phyloP scores from a whole-genome alignment of 1,284 basidiomycete species.

The Apiotrichum porosum region DNA sequence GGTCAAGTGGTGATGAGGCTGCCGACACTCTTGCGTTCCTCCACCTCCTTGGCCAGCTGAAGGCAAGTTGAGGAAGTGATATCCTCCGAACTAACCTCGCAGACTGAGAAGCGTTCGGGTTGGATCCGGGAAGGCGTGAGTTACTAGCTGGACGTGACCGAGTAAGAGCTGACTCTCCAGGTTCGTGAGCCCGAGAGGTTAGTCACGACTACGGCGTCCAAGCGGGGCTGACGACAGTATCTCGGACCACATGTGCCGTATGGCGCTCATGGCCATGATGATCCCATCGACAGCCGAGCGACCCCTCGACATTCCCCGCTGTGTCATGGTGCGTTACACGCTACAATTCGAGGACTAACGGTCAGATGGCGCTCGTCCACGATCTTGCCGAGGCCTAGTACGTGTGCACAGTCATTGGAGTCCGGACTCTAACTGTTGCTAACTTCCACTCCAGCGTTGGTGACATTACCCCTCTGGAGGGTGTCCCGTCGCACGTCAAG shows the following conservation, averaged over 20 bases:
- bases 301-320: slow-evolving; percentile 66
- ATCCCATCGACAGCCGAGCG: slow-evolving; percentile 57
- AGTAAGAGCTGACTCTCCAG: slow-evolving; percentile 52
- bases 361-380: slow-evolving; percentile 75
- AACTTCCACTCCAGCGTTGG: slow-evolving; percentile 58
- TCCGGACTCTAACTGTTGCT: no score
- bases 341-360: not conserved
- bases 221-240: slow-evolving; percentile 57
- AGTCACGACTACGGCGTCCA: not conserved
- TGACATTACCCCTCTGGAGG: slow-evolving; percentile 87
- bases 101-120: slow-evolving; percentile 92
- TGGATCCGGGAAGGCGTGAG: slow-evolving; percentile 79
- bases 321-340: slow-evolving; percentile 35
- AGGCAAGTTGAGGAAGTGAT: slow-evolving; percentile 60
- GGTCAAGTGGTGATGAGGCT: slow-evolving; percentile 56
- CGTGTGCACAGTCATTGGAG: slow-evolving; percentile 5
- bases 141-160: not conserved
- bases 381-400: slow-evolving; percentile 91
- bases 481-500: slow-evolving; percentile 78
- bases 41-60: slow-evolving; percentile 78
- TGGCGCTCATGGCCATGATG: slow-evolving; percentile 87
- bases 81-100: no score
- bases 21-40: slow-evolving; percentile 78
- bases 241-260: slow-evolving; percentile 96
- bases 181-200: slow-evolving; percentile 75